phyloP scores from a whole-genome alignment of 805 yeast genomes.

The Barnettozyma pratensis region DNA sequence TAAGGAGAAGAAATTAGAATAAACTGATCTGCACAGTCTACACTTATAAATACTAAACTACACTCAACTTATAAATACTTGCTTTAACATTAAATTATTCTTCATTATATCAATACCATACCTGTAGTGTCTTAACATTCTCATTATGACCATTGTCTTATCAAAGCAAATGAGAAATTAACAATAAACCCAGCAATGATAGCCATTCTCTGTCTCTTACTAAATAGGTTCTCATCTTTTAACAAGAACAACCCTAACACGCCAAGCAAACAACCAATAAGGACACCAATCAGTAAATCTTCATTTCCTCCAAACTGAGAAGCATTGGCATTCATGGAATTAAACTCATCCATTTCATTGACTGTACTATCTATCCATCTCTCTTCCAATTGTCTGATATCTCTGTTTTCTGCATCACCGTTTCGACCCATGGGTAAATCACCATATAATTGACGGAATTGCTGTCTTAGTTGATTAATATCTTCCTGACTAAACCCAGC shows the following conservation, averaged over 20 bases:
- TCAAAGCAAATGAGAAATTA: slow-evolving; percentile 62
- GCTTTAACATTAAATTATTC: not conserved
- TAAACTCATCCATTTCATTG: slow-evolving; percentile 41
- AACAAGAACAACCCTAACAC: slow-evolving; percentile 60
- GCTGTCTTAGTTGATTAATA: slow-evolving; percentile 63
- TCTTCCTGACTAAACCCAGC: slow-evolving; percentile 85
- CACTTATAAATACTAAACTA: no score
- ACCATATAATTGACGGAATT: slow-evolving; percentile 69
- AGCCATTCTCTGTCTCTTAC: slow-evolving; percentile 60
- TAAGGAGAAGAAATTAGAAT: slow-evolving; percentile 12
- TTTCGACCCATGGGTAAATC: slow-evolving; percentile 25
- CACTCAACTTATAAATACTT: not conserved
- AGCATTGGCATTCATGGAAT: slow-evolving; percentile 37
- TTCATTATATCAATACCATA: no score
- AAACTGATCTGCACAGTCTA: not conserved
- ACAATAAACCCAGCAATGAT: slow-evolving; percentile 65
- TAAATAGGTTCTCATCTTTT: slow-evolving; percentile 56
- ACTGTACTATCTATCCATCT: slow-evolving; percentile 83
- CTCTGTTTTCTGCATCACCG: slow-evolving; percentile 33
- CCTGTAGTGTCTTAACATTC: no score
- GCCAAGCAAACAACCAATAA: slow-evolving; percentile 74
- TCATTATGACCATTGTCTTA: slow-evolving; percentile 32
- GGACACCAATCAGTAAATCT: slow-evolving; percentile 64
- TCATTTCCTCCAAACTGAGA: slow-evolving; percentile 46
- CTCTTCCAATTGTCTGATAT: slow-evolving; percentile 68